A percentile compares a stretch with the other conserved stretches of the same genome.
phyloP scores from a whole-genome alignment of 345 rosid species.

The Camelina hispida region DNA sequence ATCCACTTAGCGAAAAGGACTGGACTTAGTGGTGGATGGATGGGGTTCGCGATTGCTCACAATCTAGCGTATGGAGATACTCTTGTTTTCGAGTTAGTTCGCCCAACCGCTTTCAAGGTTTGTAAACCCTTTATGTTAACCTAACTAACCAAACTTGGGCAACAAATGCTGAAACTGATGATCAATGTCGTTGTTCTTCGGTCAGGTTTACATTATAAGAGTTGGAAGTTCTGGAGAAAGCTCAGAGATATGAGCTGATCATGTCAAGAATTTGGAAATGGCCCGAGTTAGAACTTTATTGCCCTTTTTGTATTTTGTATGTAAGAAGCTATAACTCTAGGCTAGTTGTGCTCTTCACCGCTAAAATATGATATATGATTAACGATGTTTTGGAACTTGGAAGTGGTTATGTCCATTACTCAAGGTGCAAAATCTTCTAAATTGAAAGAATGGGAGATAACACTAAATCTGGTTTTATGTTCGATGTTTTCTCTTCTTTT shows the following conservation, averaged over 20 bases:
- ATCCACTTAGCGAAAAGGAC: constrained; percentile 68
- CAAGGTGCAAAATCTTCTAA: constrained; percentile 6
- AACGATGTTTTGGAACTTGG: neutral
- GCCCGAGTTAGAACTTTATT: neutral
- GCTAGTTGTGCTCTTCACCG: constrained; percentile 15
- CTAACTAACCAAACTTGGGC: neutral
- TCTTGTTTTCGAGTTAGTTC: constrained; percentile 75
- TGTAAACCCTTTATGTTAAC: neutral
- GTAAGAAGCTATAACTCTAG: constrained; percentile 22
- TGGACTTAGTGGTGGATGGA: constrained; percentile 97
- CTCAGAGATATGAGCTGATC: constrained; percentile 18
- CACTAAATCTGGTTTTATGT: neutral
- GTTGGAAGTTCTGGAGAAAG: constrained; percentile 28
- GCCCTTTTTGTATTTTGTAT: constrained; percentile 22
- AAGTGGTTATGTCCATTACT: constrained; percentile 3
- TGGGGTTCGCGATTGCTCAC: constrained; percentile 70
- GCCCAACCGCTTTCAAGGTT: constrained; percentile 71
- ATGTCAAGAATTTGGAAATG: neutral
- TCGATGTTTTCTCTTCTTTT: too few species aligned
- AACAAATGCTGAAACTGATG: constrained; percentile 18
- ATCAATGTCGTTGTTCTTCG: neutral
- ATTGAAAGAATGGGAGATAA: neutral
- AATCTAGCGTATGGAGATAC: constrained; percentile 81
- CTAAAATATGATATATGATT: neutral
- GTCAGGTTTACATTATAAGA: constrained; percentile 39